phyloP scores from a whole-genome alignment of 2,329 filamentous ascomycete species.

The Tolypocladium endophyticum region DNA sequence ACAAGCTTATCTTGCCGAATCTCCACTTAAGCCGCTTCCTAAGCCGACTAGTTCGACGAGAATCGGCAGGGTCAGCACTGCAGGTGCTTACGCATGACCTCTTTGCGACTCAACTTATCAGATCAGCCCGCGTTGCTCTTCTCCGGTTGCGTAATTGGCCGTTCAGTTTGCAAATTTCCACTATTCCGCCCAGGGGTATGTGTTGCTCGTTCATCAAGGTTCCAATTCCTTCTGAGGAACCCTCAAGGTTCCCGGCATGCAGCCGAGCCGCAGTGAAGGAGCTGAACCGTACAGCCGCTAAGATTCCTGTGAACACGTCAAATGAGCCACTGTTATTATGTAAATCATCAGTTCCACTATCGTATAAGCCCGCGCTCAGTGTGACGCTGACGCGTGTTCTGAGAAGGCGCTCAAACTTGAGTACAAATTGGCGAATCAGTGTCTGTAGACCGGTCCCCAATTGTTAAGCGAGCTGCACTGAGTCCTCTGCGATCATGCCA shows the following conservation, averaged over 20 bases:
- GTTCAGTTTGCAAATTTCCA: background rate
- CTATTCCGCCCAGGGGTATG: background rate
- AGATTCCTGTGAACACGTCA: background rate
- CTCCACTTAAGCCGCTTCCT: background rate
- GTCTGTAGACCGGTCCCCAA: background rate
- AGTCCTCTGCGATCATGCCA: background rate
- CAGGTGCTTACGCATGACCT: background rate
- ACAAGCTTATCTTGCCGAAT: background rate
- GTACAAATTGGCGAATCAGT: background rate
- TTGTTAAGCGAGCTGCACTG: background rate
- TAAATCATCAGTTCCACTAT: background rate
- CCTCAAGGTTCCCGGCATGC: background rate
- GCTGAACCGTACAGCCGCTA: background rate
- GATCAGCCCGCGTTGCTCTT: background rate
- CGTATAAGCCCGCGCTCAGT: background rate
- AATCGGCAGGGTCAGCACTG: background rate
- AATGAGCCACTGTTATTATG: background rate
- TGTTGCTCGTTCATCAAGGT: background rate
- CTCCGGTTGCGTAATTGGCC: background rate
- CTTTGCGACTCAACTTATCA: background rate
- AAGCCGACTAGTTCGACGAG: background rate
- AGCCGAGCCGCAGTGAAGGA: background rate
- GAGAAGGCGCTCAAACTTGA: background rate
- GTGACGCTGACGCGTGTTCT: background rate
- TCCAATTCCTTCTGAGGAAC: background rate